phyloP scores from a whole-genome alignment of 2,329 filamentous ascomycete species.

The Diplodia mutila region DNA sequence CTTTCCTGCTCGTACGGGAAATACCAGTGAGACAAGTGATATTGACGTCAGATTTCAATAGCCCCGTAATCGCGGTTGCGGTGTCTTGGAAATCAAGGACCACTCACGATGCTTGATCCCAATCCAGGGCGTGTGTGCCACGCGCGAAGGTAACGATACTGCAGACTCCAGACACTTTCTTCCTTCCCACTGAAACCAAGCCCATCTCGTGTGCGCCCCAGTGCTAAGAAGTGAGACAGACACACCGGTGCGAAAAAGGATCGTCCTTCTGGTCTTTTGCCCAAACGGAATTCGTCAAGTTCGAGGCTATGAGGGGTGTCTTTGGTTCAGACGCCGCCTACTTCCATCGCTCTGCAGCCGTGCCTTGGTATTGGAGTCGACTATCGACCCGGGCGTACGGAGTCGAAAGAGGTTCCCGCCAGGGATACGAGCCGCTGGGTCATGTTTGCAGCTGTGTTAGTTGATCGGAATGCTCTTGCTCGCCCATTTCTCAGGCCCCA shows the following conservation, averaged over 20 bases:
- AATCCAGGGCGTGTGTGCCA: neutral
- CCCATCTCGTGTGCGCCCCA: neutral
- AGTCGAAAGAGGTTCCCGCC: neutral
- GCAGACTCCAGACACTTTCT: neutral
- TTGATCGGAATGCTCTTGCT: constrained; percentile 7
- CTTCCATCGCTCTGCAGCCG: neutral
- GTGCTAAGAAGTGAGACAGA: neutral
- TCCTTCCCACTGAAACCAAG: neutral
- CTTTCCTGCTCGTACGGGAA: neutral
- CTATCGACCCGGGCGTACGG: neutral
- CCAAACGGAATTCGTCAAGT: neutral
- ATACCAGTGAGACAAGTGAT: neutral
- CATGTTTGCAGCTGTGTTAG: neutral
- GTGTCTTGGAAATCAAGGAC: neutral
- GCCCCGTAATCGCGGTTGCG: neutral
- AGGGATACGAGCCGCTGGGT: constrained; percentile 6
- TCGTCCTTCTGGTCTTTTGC: neutral
- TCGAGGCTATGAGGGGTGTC: neutral
- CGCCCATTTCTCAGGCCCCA: neutral
- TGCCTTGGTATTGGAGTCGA: neutral
- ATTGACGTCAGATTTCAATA: constrained; percentile 1
- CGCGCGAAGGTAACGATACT: neutral
- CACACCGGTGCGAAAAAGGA: neutral
- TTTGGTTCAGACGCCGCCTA: neutral
- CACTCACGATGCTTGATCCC: neutral